Evolutionary conservation across 2,329 filamentous ascomycete species (phyloP).

Genomic region (Nemania bipapillata): DNA sequence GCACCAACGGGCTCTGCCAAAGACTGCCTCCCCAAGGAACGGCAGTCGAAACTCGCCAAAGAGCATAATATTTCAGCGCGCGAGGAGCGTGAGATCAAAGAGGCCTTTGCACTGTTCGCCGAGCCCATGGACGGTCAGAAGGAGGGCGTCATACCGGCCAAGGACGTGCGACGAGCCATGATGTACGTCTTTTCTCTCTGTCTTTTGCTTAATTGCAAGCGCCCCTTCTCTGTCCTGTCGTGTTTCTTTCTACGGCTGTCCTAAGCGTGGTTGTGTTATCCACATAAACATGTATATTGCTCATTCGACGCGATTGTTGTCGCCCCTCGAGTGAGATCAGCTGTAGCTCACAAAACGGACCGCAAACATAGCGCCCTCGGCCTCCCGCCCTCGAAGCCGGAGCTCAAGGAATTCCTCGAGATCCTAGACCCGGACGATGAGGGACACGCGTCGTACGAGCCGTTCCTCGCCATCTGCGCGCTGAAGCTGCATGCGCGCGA

Average conservation of each 20-base stretch:
- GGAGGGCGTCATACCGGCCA: conserved; percentile 73
- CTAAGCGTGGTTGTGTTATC: too few species aligned
- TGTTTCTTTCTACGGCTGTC: neutral
- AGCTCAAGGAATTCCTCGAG: conserved; percentile 79
- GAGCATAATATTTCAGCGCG: conserved; percentile 86
- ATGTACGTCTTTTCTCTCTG: conserved; percentile 64
- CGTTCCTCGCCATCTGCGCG: conserved; percentile 88
- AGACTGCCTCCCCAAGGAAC: conserved; percentile 56
- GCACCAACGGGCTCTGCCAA: conserved; percentile 44
- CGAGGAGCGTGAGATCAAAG: conserved; percentile 89
- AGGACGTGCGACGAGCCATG: conserved; percentile 76
- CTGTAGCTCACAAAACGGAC: neutral
- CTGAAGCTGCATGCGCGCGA: conserved; percentile 78
- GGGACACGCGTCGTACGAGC: conserved; percentile 80
- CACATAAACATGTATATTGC: too few species aligned
- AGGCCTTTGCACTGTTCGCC: conserved; percentile 86
- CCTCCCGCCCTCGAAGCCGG: conserved; percentile 71
- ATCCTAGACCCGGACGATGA: conserved; percentile 84
- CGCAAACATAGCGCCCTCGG: conserved; percentile 75
- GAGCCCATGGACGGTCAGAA: conserved; percentile 77
- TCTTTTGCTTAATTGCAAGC: neutral
- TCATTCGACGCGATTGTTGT: too few species aligned
- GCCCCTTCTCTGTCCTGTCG: neutral
- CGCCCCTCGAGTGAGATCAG: neutral
- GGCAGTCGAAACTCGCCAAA: conserved; percentile 88